Conservation (phyloP, 192 early-diverging fungal species). For the Spinellus fusiger region DNA sequence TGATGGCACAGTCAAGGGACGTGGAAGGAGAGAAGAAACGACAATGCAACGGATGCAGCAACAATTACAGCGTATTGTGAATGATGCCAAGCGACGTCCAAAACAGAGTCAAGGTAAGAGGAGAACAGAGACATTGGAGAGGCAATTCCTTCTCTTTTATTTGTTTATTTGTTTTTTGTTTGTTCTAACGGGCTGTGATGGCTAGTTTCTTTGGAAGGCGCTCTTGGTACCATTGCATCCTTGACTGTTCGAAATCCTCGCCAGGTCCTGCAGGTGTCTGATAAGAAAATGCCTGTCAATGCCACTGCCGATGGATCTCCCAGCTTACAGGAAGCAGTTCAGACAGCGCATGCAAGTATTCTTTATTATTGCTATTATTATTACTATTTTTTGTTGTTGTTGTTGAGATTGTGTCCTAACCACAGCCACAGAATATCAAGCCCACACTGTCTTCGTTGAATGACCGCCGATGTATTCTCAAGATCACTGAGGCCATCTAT, state of each 20-base stretch:
- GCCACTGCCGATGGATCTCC: slow-evolving; percentile 3
- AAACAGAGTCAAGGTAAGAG: slow-evolving; percentile 73
- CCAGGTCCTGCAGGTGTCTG: slow-evolving; percentile 68
- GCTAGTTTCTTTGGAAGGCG: slow-evolving; percentile 81
- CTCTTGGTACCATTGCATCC: slow-evolving; percentile 89
- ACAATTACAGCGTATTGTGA: slow-evolving; percentile 95
- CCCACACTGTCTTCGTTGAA: background rate
- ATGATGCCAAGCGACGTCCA: slow-evolving; percentile 80
- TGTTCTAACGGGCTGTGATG: slow-evolving; percentile 2
- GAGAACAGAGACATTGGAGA: background rate
- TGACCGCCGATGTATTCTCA: slow-evolving; percentile 51
- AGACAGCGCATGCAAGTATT: background rate
- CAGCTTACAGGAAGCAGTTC: slow-evolving; percentile 18
- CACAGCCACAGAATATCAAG: background rate
- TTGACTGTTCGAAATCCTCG: slow-evolving; percentile 86
- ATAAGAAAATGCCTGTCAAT: slow-evolving; percentile 11
- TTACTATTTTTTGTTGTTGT: slow-evolving; percentile 7
- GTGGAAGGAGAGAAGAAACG: slow-evolving; percentile 45
- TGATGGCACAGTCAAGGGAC: slow-evolving; percentile 24
- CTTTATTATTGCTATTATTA: background rate
- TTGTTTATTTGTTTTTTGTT: background rate
- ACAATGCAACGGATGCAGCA: slow-evolving; percentile 79
- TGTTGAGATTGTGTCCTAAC: background rate
- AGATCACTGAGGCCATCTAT: slow-evolving; percentile 77
- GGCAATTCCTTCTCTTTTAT: too few relatives aligned